Evolutionary conservation across 1,284 basidiomycete species (phyloP), one percentile per base, ranked within the genome.

Genomic region (Ceratobasidium sp.): DNA sequence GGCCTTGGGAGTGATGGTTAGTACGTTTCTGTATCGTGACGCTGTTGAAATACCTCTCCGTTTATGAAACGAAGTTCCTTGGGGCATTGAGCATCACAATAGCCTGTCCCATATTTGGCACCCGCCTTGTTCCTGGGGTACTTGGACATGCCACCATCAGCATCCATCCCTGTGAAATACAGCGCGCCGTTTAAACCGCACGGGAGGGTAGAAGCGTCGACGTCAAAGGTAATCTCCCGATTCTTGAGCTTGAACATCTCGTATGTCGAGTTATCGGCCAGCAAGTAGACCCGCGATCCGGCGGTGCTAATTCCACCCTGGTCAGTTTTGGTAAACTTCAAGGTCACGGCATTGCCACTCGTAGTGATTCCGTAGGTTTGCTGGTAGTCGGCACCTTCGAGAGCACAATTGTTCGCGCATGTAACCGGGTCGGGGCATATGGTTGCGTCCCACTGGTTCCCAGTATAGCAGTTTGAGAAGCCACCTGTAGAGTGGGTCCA

Each of bases 61-160:
- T 83, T 83, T 75, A 84, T 72, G 81, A 85, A 85, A 75, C 85
- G 84, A 68, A 40, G 71, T 74, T 55, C 69, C 79, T 81, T 77
- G 2, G 85, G 84, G 79, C 83, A 86, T 75, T 86, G 84, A 12
- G 85, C 80, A 75, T 85, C 84, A 74, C 84, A 86, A 77, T 85
- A 85, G 6, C 84, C 84, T 50, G 84, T 85, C 68, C 84, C 84
- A 76, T 83, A 85, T 74, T 81, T 82, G 71, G 84, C 83, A 73
- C 84, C 85, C 62, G 84, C 84, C 79, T 82, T 84, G 81, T 87
- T 87, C 74, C 73, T 79, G 13, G 84, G 71, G 77, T 78, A 83
- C 70, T 79, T 80, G 42, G 82, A 72, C 72, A 82, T 69, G 57
- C 85, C 86, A 77, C 86, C 86, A 74, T 86, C 85, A 15, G 80